These are phyloP conservation scores for Neckera pumila DNA, from an alignment of 225 moss, liverwort and hornwort genomes.

Conservation along the genomic window DNA sequence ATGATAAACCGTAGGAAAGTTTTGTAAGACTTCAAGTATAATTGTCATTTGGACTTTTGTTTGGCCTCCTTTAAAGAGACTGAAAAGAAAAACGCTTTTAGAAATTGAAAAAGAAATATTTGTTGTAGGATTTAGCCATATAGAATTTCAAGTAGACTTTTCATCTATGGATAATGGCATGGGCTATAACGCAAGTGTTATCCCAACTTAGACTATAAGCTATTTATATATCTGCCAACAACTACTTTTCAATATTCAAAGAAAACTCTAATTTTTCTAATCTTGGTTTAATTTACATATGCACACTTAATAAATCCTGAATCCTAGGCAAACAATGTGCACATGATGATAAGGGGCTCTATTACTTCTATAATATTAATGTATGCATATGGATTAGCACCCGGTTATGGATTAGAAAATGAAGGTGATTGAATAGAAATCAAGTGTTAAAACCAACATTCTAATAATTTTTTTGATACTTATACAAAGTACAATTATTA, in stretches of 20 bases:
- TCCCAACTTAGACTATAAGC: no score
- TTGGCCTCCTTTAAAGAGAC: background rate
- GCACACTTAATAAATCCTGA: background rate
- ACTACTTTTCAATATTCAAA: background rate
- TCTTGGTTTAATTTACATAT: no score
- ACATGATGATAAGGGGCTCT: background rate
- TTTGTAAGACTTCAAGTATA: background rate
- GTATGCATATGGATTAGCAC: no score
- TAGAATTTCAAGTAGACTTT: background rate
- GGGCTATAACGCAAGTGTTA: no score
- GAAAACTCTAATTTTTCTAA: no score
- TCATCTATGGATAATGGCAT: background rate
- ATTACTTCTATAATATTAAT: background rate
- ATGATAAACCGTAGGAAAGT: accelerated
- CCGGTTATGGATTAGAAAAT: background rate
- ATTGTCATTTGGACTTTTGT: background rate
- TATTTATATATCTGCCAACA: no score
- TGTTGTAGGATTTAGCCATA: background rate
- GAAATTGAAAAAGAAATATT: background rate
- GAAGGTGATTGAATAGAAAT: background rate
- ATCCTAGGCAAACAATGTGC: background rate
- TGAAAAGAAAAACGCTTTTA: background rate
- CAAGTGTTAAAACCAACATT: background rate
- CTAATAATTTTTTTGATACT: no score
- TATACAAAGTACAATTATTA: no score